Evolutionary conservation across 2,329 filamentous ascomycete species (phyloP), one percentile per base, ranked within the genome.

Genomic region (Stachybotrys elegans): DNA sequence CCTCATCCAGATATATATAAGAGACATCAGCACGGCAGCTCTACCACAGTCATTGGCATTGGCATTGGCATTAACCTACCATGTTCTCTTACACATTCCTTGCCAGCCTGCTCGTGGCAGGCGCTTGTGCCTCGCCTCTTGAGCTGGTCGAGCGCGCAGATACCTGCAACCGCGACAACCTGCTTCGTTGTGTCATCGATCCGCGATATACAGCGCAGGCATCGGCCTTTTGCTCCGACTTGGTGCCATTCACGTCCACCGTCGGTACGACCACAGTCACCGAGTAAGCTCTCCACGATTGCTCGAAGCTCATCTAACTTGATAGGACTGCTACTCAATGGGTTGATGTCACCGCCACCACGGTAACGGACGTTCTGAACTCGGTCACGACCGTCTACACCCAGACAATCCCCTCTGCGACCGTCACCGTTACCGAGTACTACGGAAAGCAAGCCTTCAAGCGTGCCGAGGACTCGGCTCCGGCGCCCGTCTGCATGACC

Each of bases 151-250:
- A 16, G 5, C 34, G 34, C 13, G 34, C 6, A 4, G 16, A 16
- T 9, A 32, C 40, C 2, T 56, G 52, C 40, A 55, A 53, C 21
- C 48, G 51, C 6, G 53, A 56, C 23, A 55, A 53, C 13, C 40
- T 56, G 2, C 47, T 55, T 17, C 50, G 49, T 39, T 56, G 53
- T 37, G 52, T 56, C 11, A 47, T 50, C 14, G 52, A 54, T 17
- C 29, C 46, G 19, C 46, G 50, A 4, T 56, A 55, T 27, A 47
- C 48, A 14, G 29, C 38, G 2, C 51, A 53, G 21, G 53, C 52
- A 4, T 51, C 48, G 12, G 38, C 44, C 6, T 56, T 51, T 25
- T 56, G 52, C 46, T 48, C 48, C 2, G 49, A 35, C 6, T 46
- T 56, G 16, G 37, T 45, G 3, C 49, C 53, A 5, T 47, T 38